These are phyloP conservation scores for Cladophialophora immunda DNA, from an alignment of 2,329 filamentous ascomycete species.

Conservation along the genomic window DNA sequence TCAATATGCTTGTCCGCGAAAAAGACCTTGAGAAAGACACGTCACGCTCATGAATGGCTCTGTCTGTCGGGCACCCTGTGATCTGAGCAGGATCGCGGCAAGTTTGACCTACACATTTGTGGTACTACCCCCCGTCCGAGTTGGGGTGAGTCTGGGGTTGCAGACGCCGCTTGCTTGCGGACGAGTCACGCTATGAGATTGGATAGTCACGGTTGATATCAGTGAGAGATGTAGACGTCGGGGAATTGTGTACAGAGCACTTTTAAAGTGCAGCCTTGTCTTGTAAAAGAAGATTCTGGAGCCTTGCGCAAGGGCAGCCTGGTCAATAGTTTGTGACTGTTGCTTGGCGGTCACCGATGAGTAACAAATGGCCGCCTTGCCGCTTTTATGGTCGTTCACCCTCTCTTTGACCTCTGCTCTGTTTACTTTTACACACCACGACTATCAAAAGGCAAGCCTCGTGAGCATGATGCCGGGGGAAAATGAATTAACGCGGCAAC, in stretches of 20 bases:
- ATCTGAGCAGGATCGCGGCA: background rate
- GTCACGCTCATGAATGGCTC: background rate
- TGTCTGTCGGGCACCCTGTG: background rate
- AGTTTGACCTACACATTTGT: background rate
- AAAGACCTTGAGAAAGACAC: background rate
- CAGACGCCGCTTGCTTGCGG: background rate
- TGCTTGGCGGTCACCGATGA: background rate
- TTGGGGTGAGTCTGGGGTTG: background rate
- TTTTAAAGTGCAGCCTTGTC: conserved; percentile 4
- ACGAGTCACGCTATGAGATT: background rate
- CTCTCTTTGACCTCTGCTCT: too few species aligned
- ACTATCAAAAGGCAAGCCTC: too few species aligned
- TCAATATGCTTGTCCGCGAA: background rate
- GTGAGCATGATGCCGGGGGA: too few species aligned
- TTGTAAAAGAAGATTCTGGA: conserved; percentile 9
- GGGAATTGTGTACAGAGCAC: background rate
- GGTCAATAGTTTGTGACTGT: background rate
- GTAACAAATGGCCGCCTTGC: too few species aligned
- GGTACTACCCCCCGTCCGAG: background rate
- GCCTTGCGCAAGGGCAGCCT: conserved; percentile 3
- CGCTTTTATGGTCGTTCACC: background rate
- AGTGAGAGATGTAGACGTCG: background rate
- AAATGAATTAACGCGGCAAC: too few species aligned
- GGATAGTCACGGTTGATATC: background rate
- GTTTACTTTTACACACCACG: too few species aligned